Evolutionary conservation across 169 alveolate genomes (phyloP).

Genomic region (Sarcocystis neurona): DNA sequence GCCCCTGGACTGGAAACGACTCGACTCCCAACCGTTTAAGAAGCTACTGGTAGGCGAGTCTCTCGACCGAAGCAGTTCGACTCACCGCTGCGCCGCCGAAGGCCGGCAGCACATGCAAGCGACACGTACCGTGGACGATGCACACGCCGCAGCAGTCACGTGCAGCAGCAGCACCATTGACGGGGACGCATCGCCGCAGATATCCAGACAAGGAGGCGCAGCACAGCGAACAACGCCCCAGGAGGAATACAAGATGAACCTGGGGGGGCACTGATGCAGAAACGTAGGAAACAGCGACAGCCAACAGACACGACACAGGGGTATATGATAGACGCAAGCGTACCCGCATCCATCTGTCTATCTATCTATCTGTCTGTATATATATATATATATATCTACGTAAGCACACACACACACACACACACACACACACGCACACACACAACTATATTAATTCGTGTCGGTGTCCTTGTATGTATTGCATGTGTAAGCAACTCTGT

Average conservation of each 20-base stretch:
- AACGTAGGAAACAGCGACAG: no score
- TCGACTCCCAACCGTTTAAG: conserved; percentile 91
- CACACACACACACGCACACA: not conserved
- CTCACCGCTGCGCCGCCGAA: no score
- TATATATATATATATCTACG: not conserved
- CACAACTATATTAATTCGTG: not conserved
- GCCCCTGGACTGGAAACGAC: conserved; percentile 96
- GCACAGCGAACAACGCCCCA: no score
- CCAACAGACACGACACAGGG: no score
- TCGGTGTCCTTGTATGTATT: not conserved
- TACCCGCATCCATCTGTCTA: not conserved
- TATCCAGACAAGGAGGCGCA: no score
- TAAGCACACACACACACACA: not conserved
- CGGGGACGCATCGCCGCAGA: no score
- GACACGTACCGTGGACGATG: no score
- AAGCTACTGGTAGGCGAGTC: conserved; percentile 82
- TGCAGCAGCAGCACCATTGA: no score
- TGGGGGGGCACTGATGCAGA: no score
- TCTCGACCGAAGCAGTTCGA: not conserved
- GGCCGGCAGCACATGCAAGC: no score
- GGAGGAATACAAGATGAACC: no score
- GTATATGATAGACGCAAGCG: not conserved
- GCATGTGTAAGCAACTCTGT: not conserved
- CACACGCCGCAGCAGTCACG: no score
- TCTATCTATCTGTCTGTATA: not conserved